Evolutionary conservation across 2,329 filamentous ascomycete species (phyloP), one percentile per base, ranked within the genome.

Genomic region (Dactylella cylindrospora): DNA sequence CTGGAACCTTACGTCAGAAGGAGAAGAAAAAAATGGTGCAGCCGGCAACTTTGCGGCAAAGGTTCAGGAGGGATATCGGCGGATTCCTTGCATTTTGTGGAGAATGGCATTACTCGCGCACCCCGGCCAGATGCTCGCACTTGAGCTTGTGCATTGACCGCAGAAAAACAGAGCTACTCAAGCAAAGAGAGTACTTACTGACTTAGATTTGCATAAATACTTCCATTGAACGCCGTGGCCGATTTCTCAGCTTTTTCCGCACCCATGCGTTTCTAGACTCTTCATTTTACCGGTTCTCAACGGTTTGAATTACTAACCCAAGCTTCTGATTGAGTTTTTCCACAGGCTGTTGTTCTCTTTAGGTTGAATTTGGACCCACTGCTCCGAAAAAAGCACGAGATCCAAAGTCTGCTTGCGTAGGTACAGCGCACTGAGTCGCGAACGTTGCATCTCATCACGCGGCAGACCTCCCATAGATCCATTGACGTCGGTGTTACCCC

Each of bases 11-110:
- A 62, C 57, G 57, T 62, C 57, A 54, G 38, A n/a, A n/a, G n/a
- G n/a, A n/a, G n/a, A n/a, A n/a, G n/a, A n/a, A n/a, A n/a, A n/a
- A n/a, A n/a, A n/a, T n/a, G n/a, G n/a, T n/a, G n/a, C n/a, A 23
- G 38, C 49, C 57, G 57, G 57, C 49, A 43, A 36, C 15, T 61
- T 53, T 60, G 45, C 54, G 50, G 54, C 55, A 61, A 29, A 61
- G 41, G 55, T 62, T 62, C 54, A 43, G 49, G 57, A 62, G 57
- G 55, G 57, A 62, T 62, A 62, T 62, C 57, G 57, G 49, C 57
- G 57, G 57, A 54, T 62, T 62, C 57, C 57, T 49, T 33, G 31
- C 35, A 43, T 10, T 7, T 6, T 53, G 49, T 62, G 57, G 57
- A 50, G 57, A 43, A 35, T 54, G 57, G n/a, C 57, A 62, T 62